Base-by-base conservation (phyloP, 1,284 basidiomycete species). In the Polyporus tsugae region DNA sequence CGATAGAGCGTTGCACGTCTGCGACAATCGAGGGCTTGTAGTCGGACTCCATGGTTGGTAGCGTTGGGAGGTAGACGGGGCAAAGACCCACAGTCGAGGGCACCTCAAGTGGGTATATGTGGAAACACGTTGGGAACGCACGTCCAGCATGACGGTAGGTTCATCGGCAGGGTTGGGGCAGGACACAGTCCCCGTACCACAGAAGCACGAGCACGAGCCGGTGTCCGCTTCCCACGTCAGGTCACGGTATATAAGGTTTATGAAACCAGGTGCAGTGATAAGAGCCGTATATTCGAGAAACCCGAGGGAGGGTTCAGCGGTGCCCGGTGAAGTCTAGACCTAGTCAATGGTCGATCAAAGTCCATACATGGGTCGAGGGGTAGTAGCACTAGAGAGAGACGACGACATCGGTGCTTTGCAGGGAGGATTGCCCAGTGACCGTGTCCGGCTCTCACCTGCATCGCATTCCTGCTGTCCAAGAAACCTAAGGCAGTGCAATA, bases 41-140 rank as follows among this genome's bases (percentile, higher is more conserved):
- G 22, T 49, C 15, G 35, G 55, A 58, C 17, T 58, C 55, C 55
- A 58, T 58, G 55, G 33, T 13, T 10, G 10, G 55, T 19, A n/a
- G 33, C 7, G 35, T n/a, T 22, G 35, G 15, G 19, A 35, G 7
- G 35, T 38, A 22, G 55, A 11, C 35, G 52, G 29, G 52, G 22
- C 13, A 7, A 53, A 53, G 52, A 33, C 22, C 22, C 25, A 29
- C 2, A 11, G 13, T 33, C 4, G 25, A 15, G 52, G 52, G 29
- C 22, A 9, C 25, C 52, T 13, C 17, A 46, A 22, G 44, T 41
- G 41, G 13, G 13, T 58, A 38, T 58, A 58, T 58, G 35, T 38
- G 19, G 4, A 6, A 2, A 38, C 33, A 58, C 35, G 11, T 62
- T 35, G 29, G 11, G n/a, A 3, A 73, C 73, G 58, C 59, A 74